Base-by-base conservation (phyloP, 2,329 filamentous ascomycete species). In the Penicillium palitans region DNA sequence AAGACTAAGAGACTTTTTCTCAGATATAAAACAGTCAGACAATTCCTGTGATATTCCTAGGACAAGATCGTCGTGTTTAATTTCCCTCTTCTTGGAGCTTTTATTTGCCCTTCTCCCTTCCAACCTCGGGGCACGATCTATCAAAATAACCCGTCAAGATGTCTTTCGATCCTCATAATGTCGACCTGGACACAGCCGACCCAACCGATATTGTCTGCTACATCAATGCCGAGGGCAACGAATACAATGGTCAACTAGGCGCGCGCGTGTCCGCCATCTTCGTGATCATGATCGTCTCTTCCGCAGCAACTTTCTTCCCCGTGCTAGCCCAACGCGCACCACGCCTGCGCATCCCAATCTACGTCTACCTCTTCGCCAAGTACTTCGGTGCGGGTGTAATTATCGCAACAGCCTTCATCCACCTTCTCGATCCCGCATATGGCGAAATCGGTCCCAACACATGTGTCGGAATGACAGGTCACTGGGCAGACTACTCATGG, bases 381-480 rank as follows among this genome's bases (percentile, higher is more conserved):
- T 80, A 80, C 66, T 80, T 80, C 51, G 77, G 78, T 33, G 73
- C 78, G 1, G 79, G 78, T 6, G 79, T 81, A 48, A 80, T 80
- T 54, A 63, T 80, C 37, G 78, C 79, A 7, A 81, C 79, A 6
- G 78, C 77, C 0, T 79, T 79, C 62, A 74, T 79, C 46, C 81
- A 82, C 67, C 73, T 80, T 8, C 74, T 80, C 21, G 78, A 80
- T 35, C 78, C 78, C 2, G 77, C 78, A 0, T 79, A 80, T 55
- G 49, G 42, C 1, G 73, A 77, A 52, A 80, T 80, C 52, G 81
- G 81, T 5, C 72, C 78, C 0, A 62, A 73, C n/a, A 77, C 77
- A 25, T 84, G 81, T 58, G 80, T 83, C 6, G 81, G 81, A 24
- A 78, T 83, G 74, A 84, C 82, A 0, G 81, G 79, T 1, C 73